Percentiles rank a stretch among this genome's conserved stretches.
Evolutionary conservation across 169 alveolate species (phyloP).

Genomic region (Plasmodium malariae): DNA sequence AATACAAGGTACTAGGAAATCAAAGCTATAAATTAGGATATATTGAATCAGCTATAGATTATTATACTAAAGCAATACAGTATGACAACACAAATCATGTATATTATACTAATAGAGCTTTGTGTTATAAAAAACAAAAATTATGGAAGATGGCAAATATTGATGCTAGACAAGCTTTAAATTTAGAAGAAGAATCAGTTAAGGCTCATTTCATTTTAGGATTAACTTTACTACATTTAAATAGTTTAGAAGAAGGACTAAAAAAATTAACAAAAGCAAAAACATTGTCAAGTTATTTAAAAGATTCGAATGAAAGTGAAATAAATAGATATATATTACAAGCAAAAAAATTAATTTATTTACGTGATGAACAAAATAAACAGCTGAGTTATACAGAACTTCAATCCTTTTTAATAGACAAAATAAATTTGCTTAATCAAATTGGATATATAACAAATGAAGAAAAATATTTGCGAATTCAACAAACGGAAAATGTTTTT

Average conservation of each 20-base stretch:
- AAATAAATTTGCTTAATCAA: conserved; percentile 63
- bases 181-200: conserved; percentile 87
- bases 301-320: conserved; percentile 82
- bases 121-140: conserved; percentile 87
- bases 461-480: conserved; percentile 67
- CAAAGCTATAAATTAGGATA: conserved; percentile 89
- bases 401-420: conserved; percentile 67
- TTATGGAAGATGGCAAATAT: conserved; percentile 85
- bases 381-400: conserved; percentile 69
- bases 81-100: conserved; percentile 83
- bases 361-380: conserved; percentile 80
- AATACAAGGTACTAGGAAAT: conserved; percentile 83
- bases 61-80: conserved; percentile 87
- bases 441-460: conserved; percentile 76
- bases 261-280: conserved; percentile 85
- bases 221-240: conserved; percentile 88
- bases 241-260: conserved; percentile 85
- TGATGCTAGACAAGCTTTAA: conserved; percentile 87
- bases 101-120: conserved; percentile 90
- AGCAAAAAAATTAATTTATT: conserved; percentile 82
- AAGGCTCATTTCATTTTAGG: conserved; percentile 90
- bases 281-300: conserved; percentile 83
- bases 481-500: conserved; percentile 79
- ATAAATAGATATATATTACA: conserved; percentile 82
- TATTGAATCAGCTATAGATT: conserved; percentile 88